phyloP scores from a whole-genome alignment of 768 basidiomycete genomes.

The Suillus clintonianus region DNA sequence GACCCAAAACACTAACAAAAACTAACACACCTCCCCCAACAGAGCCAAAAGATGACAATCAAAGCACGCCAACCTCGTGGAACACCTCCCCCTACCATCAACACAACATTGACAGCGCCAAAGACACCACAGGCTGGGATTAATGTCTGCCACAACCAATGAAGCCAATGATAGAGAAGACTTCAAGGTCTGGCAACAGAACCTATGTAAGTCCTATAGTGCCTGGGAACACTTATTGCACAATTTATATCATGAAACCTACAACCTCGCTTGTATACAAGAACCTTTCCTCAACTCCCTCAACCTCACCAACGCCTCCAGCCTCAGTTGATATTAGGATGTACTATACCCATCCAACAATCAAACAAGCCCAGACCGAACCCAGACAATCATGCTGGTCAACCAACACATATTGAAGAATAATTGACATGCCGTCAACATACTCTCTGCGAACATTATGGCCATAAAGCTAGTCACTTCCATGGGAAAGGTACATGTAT shows the following conservation, averaged over 20 bases:
- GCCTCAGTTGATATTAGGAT: conserved; percentile 11
- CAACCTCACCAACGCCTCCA: conserved; percentile 11
- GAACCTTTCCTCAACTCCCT: conserved; percentile 36
- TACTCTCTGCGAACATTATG: not conserved
- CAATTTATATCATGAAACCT: not conserved
- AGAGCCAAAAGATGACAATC: no score
- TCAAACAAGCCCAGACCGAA: accelerated
- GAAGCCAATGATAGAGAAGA: not conserved
- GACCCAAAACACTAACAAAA: no score
- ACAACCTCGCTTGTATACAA: conserved; percentile 35
- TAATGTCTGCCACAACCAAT: not conserved
- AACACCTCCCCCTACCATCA: no score
- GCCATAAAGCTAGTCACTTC: accelerated
- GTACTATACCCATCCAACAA: conserved; percentile 17
- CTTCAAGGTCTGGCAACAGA: conserved; percentile 23
- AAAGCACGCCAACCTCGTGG: no score
- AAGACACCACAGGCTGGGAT: conserved; percentile 8
- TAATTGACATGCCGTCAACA: not conserved
- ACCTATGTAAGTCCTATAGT: conserved; percentile 29
- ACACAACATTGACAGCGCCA: not conserved
- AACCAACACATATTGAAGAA: not conserved
- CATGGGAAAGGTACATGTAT: not conserved
- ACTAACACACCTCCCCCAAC: no score
- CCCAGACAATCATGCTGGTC: not conserved
- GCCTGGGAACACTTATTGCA: conserved; percentile 11